phyloP scores from a whole-genome alignment of 805 yeast species.

The Lachancea dasiensis region DNA sequence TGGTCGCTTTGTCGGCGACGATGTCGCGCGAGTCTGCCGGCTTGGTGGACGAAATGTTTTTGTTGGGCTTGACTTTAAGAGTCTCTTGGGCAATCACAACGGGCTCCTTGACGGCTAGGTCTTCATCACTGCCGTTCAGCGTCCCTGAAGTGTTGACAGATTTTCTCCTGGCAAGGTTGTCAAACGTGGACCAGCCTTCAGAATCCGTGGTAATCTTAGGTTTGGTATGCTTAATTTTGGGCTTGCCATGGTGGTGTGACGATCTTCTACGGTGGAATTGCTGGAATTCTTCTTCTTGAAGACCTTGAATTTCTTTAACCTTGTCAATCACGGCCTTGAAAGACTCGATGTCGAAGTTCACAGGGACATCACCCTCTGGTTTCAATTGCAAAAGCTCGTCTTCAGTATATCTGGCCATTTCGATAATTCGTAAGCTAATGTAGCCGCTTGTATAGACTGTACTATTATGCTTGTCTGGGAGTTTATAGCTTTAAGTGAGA shows the following conservation, averaged over 20 bases:
- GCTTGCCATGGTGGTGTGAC: conserved; percentile 39
- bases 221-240: conserved; percentile 53
- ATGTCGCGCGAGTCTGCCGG: conserved; percentile 70
- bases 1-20: conserved; percentile 58
- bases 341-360: conserved; percentile 56
- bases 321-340: conserved; percentile 62
- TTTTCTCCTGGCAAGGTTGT: conserved; percentile 33
- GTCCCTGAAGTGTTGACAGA: conserved; percentile 9
- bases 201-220: conserved; percentile 53
- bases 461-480: neutral
- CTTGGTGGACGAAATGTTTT: conserved; percentile 67
- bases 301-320: conserved; percentile 45
- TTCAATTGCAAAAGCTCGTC: conserved; percentile 59
- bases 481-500: too few species aligned
- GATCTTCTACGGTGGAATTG: conserved; percentile 57
- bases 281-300: conserved; percentile 32
- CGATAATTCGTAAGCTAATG: neutral
- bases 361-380: conserved; percentile 52
- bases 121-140: conserved; percentile 36
- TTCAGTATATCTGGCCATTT: conserved; percentile 59
- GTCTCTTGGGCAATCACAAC: conserved; percentile 39
- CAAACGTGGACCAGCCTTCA: conserved; percentile 79
- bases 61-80: conserved; percentile 60
- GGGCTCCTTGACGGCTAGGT: conserved; percentile 40
- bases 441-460: too few species aligned